Evolutionary conservation across 495 filamentous ascomycete species (phyloP), one percentile per base, ranked within the genome.

Genomic region (Staphylotrichum longicolle): DNA sequence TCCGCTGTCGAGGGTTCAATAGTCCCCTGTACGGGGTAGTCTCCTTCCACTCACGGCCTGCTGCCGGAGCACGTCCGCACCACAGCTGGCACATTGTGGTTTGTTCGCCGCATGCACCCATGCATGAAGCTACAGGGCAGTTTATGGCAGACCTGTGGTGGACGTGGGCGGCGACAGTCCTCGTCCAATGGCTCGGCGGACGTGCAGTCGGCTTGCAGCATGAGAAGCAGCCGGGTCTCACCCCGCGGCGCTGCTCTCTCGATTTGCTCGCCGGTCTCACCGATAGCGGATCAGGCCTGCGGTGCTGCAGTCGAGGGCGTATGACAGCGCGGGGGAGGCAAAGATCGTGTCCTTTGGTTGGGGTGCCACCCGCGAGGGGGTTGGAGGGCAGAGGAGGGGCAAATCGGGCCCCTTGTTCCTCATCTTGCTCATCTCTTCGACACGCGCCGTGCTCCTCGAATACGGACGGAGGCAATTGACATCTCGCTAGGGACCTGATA

Each of bases 91-190:
- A n/a, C 39, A 40, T 40, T 27, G 30, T 65, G 59, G 58, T 50
- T 65, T 62, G 34, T 47, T 42, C 47, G 41, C 54, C 55, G 63
- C 63, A 62, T 61, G 32, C 10, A 7, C 37, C 30, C 39, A 58
- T 59, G 61, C 56, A 44, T 14, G 45, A 49, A 37, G 14, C 11
- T 39, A 50, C 30, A 46, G 20, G 44, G 46, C 46, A 30, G 12
- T 37, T 9, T 27, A 11, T 10, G n/a, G 34, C 40, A 35, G 41
- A 7, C 12, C 40, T 34, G 33, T 14, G 15, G 32, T 46, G 27
- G 39, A 46, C 42, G 56, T 58, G 50, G 37, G 37, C 37, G 37
- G 37, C 10, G 37, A 50, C 55, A 59, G 42, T 34, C 30, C 7
- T 37, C 41, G 7, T 63, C 62, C 62, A 60, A 64, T 60, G 8